Evolutionary conservation across 768 basidiomycete species (phyloP), one percentile per base, ranked within the genome.

Genomic region (Pisolithus microcarpus): DNA sequence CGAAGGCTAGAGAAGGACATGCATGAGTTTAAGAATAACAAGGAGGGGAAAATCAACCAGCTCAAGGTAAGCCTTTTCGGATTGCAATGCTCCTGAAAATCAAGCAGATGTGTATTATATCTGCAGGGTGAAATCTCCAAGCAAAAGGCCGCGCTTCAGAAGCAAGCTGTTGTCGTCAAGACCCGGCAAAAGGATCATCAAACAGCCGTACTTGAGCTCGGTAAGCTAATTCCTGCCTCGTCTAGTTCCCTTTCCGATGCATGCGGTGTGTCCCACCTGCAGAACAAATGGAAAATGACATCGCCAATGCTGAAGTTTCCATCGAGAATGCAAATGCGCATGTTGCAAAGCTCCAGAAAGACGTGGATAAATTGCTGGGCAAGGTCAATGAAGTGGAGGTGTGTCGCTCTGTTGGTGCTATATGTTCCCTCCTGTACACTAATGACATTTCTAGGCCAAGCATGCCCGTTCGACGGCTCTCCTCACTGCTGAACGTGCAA

Each of bases 11-110:
- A 98, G 70, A 85, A 85, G 60, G 96, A 99, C 65, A 98, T 99
- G 92, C 81, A 81, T 49, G 96, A 98, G 72, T 97, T 99, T 75
- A 94, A 96, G 74, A 87, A 94, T 69, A 94, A 99, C 72, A 96
- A 96, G 66, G 96, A 97, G 46, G 91, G 92, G 43, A 98, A 98
- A 70, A 87, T 91, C 49, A 87, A 85, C 16, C 88, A 98, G 64
- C 79, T 98, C 56, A 96, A 94, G 75, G 94, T 88, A 51, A 43
- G 72, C 52, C 24, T 26, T 16, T 43, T 6, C 26, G 26, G 26
- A 26, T 26, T 6, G 5, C 26, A 26, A 5, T 11, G 11, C 34
- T 5, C 13, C 34, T 34, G 34, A 15, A 34, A 7, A 36, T 11
- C 23, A 46, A 21, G 28, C 36, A 43, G 47, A 50, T 43, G 23